Percentiles rank a stretch among this genome's conserved stretches.
Conservation (phyloP, 1,284 basidiomycete species). For the Puccinia triticina region DNA sequence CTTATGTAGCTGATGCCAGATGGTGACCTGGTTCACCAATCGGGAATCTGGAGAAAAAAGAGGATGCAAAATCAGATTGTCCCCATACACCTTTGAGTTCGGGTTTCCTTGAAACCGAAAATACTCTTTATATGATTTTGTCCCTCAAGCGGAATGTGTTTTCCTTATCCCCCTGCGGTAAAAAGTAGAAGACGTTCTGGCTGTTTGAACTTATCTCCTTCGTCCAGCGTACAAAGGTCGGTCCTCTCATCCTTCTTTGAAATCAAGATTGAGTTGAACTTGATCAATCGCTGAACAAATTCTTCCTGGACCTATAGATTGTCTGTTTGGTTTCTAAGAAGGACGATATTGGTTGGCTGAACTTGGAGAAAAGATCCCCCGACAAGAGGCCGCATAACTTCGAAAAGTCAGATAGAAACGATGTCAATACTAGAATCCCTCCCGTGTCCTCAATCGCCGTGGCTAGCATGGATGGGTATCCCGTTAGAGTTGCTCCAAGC, state of each 20-base stretch:
- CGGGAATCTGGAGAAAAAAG: slow-evolving; percentile 12
- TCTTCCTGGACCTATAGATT: background rate
- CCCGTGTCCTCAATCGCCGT: slow-evolving; percentile 40
- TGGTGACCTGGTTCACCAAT: slow-evolving; percentile 15
- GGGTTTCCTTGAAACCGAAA: background rate
- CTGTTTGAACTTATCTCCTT: background rate
- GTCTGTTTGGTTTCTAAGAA: background rate
- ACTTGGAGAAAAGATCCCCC: background rate
- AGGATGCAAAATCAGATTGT: background rate
- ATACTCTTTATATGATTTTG: slow-evolving; percentile 10
- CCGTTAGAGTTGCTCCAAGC: slow-evolving; percentile 23
- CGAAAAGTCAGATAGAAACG: background rate
- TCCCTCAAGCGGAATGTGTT: background rate
- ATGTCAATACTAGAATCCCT: slow-evolving; percentile 33
- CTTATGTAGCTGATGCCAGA: background rate
- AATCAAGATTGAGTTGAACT: background rate
- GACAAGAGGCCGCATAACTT: background rate
- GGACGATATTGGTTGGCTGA: background rate
- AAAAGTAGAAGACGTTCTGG: background rate
- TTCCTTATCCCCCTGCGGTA: background rate
- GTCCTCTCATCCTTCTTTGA: background rate
- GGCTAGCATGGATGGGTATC: slow-evolving; percentile 26
- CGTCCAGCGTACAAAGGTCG: background rate
- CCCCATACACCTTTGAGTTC: no score
- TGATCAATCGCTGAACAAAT: background rate